Base-by-base conservation (phyloP, 2,329 filamentous ascomycete species). In the Cyclaneusma minus region DNA sequence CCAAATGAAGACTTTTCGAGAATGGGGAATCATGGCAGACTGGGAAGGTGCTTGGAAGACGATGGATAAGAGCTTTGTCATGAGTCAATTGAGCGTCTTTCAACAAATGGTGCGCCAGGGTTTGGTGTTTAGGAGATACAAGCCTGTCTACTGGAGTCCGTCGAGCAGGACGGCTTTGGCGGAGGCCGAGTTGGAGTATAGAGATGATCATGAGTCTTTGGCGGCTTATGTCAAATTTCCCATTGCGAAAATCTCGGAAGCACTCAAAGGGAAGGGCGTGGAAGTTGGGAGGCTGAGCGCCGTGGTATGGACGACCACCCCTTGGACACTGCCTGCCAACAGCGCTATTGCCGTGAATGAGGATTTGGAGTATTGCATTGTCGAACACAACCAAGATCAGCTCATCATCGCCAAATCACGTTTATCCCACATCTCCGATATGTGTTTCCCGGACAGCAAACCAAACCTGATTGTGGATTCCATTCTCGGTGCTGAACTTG, bases 221-320 rank as follows among this genome's bases (percentile, higher is more conserved):
- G 64, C 80, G 2, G 80, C 80, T n/a, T 87, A 77, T 45, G 66
- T 98, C 22, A 74, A 69, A 32, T 91, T 91, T 42, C 79, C 74
- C 1, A 59, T 94, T 15, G 49, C 50, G 1, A 41, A 51, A 7
- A 29, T 69, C 8, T 55, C 62, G 0, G 44, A 53, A 6, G 44
- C 52, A 13, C 38, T 74, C 13, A 42, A 44, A 24, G 41, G 53
- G 6, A 50, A 55, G 13, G 44, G 57, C 26, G 42, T 45, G 17
- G 34, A 42, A 3, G 37, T 52, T 3, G 42, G 51, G 1, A 48
- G 46, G 7, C 40, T 66, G 25, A 60, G 61, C 4, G 82, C 79
- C n/a, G 64, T 89, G n/a, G 81, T 95, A 27, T 98, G 89, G 89
- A 98, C 89, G 2, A 98, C 89, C 0, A 98, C 89, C 1, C 89